Conservation (phyloP, 176 grass and related monocot genomes). For the Ensete ventricosum region DNA sequence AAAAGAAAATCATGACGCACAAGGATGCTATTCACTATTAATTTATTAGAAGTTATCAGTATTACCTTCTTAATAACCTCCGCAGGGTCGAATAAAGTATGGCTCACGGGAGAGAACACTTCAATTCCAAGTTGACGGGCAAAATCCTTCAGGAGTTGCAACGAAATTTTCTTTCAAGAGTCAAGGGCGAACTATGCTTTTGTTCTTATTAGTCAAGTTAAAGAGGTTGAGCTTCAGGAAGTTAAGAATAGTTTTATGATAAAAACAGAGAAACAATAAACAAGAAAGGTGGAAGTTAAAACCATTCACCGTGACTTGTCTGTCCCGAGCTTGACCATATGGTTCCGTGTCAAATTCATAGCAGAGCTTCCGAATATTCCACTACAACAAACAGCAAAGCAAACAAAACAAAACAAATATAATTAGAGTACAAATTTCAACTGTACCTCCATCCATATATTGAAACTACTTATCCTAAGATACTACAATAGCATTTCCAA, state of each 20-base stretch:
- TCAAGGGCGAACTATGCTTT: not conserved
- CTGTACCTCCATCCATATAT: not conserved
- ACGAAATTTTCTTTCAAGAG: too few relatives aligned
- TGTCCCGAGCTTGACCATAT: conserved; percentile 48
- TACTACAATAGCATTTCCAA: not conserved
- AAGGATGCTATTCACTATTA: not conserved
- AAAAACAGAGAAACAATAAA: not conserved
- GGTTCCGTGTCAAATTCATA: conserved; percentile 85
- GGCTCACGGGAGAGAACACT: conserved; percentile 62
- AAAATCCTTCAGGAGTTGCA: conserved; percentile 54
- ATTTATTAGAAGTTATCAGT: not conserved
- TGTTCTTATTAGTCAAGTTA: not conserved
- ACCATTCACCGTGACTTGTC: conserved; percentile 50
- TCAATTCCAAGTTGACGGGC: conserved; percentile 41
- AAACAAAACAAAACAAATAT: not conserved
- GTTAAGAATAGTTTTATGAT: not conserved
- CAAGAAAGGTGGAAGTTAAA: not conserved
- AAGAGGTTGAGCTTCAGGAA: not conserved
- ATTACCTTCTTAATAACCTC: conserved; percentile 66
- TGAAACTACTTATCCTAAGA: too few relatives aligned
- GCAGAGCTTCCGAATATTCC: conserved; percentile 80
- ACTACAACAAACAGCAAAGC: conserved; percentile 25
- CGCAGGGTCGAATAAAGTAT: conserved; percentile 66
- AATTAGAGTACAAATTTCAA: not conserved
- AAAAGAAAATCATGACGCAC: not conserved